phyloP scores from a whole-genome alignment of 2,329 filamentous ascomycete species.

The Bimuria novae-zelandiae region DNA sequence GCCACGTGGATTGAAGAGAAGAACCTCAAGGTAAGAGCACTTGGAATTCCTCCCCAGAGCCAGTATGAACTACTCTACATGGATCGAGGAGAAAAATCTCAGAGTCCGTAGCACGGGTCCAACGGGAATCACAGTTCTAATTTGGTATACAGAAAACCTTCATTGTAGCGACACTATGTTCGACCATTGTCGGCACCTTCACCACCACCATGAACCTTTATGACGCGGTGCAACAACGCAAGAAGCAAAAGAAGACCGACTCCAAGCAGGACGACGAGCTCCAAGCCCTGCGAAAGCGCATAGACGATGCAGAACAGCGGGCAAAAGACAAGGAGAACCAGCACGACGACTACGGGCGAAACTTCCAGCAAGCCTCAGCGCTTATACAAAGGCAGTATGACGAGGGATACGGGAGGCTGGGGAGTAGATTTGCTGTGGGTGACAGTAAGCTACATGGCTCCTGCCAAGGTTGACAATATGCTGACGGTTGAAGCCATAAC shows the following conservation, averaged over 20 bases:
- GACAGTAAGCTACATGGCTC: slow-evolving; percentile 38
- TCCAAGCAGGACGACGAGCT: slow-evolving; percentile 41
- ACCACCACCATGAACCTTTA: slow-evolving; percentile 51
- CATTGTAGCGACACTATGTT: slow-evolving; percentile 51
- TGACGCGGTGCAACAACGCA: slow-evolving; percentile 46
- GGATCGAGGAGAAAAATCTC: neutral
- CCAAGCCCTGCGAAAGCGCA: slow-evolving; percentile 35
- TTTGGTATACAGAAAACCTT: slow-evolving; percentile 46
- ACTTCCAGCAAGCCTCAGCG: slow-evolving; percentile 37
- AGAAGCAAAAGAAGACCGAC: slow-evolving; percentile 45
- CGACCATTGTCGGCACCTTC: slow-evolving; percentile 52
- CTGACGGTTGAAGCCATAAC: slow-evolving; percentile 40
- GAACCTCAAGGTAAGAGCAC: slow-evolving; percentile 45
- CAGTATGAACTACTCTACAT: neutral
- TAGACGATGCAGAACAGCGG: slow-evolving; percentile 37
- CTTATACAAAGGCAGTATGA: slow-evolving; percentile 46
- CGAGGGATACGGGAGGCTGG: slow-evolving; percentile 42
- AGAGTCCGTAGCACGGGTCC: neutral
- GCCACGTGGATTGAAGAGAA: slow-evolving; percentile 53
- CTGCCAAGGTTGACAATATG: neutral
- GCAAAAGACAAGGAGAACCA: slow-evolving; percentile 25
- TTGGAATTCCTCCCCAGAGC: neutral
- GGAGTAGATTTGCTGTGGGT: slow-evolving; percentile 44
- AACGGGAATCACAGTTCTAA: neutral
- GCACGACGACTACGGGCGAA: slow-evolving; percentile 40